Evolutionary conservation across 306 rosid genomes (phyloP).

Genomic region (Corylus avellana): DNA sequence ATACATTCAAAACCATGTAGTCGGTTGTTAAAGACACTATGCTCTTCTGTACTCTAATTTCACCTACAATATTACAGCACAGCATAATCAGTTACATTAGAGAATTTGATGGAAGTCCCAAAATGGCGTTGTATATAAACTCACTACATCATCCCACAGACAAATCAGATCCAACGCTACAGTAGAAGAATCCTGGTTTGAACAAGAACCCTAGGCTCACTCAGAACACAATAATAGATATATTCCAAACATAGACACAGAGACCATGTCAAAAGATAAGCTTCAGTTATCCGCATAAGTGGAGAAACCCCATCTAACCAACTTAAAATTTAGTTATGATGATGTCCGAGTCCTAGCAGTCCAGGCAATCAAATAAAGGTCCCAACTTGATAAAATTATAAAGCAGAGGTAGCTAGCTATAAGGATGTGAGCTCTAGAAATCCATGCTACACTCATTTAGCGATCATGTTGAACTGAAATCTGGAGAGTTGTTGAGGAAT

Average conservation of each 20-base stretch:
- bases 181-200: not conserved
- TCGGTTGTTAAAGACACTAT: not conserved
- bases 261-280: slow-evolving; percentile 15
- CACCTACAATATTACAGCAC: not conserved
- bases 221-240: slow-evolving; percentile 16
- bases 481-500: slow-evolving; percentile 98
- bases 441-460: slow-evolving; percentile 43
- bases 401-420: not conserved
- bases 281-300: slow-evolving; percentile 9
- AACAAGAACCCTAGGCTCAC: slow-evolving; percentile 2
- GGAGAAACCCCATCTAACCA: slow-evolving; percentile 19
- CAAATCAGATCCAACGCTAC: not conserved
- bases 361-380: slow-evolving; percentile 15
- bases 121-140: not conserved
- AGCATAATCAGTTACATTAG: not conserved
- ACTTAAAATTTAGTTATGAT: slow-evolving; percentile 28
- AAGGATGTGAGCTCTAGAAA: not conserved
- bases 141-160: not conserved
- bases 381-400: not conserved
- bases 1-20: not conserved
- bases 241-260: slow-evolving; percentile 11
- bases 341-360: slow-evolving; percentile 17
- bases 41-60: not conserved
- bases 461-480: slow-evolving; percentile 98
- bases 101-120: not conserved